A percentile compares a stretch with the other conserved stretches of the same genome.
These are phyloP conservation scores for Gyromitra esculenta DNA, from an alignment of 2,329 filamentous ascomycete species.

Conservation along the genomic window DNA sequence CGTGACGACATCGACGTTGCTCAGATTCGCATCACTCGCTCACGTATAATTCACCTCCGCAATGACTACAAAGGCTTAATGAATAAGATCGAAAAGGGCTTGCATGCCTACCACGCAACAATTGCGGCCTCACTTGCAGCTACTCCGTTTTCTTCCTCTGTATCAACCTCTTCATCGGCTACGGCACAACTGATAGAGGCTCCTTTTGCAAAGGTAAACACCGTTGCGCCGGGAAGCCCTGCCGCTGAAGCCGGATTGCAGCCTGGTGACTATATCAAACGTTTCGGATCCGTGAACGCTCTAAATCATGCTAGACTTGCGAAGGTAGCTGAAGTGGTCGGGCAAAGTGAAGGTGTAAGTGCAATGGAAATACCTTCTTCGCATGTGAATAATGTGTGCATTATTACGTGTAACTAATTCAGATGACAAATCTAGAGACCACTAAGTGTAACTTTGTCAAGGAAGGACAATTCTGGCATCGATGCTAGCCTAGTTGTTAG, in stretches of 20 bases:
- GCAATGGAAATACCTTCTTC: constrained; percentile 1
- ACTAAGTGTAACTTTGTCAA: constrained; percentile 56
- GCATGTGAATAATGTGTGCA: background rate
- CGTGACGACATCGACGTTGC: constrained; percentile 93
- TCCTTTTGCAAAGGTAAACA: constrained; percentile 90
- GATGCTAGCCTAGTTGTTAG: constrained; percentile 52
- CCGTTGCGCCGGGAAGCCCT: constrained; percentile 78
- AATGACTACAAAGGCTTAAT: constrained; percentile 96
- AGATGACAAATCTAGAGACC: constrained; percentile 55
- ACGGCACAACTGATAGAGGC: constrained; percentile 64
- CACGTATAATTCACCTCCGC: constrained; percentile 85
- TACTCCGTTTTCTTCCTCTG: constrained; percentile 58
- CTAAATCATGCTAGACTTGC: constrained; percentile 76
- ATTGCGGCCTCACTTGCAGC: constrained; percentile 61
- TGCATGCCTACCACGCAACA: constrained; percentile 91
- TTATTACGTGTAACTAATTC: constrained; percentile 13
- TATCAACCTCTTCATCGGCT: constrained; percentile 59
- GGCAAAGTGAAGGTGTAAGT: constrained; percentile 87
- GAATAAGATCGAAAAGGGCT: constrained; percentile 79
- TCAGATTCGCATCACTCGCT: constrained; percentile 92
- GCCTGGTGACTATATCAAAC: constrained; percentile 79
- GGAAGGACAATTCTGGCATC: constrained; percentile 53
- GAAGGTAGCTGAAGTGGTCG: constrained; percentile 88
- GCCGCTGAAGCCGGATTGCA: constrained; percentile 83
- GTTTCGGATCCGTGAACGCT: constrained; percentile 84